These are phyloP conservation scores for Ascochyta viciae-villosae DNA, from an alignment of 2,329 filamentous ascomycete species.

Conservation along the genomic window DNA sequence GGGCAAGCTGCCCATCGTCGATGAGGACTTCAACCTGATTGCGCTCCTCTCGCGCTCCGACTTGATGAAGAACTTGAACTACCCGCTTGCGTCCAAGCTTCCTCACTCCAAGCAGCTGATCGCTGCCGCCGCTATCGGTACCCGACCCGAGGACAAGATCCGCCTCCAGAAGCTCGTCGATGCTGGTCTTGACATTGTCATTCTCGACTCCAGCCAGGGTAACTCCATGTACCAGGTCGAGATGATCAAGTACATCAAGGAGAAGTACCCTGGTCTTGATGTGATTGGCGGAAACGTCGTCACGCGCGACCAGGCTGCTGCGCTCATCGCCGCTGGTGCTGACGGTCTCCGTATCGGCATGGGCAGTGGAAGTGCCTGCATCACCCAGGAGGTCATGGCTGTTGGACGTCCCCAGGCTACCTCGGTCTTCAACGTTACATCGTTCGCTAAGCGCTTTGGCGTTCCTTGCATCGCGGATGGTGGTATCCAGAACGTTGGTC, in stretches of 20 bases:
- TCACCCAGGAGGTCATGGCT: slow-evolving; percentile 99
- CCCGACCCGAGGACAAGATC: slow-evolving; percentile 88
- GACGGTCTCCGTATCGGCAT: slow-evolving; percentile 98
- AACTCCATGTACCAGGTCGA: slow-evolving; percentile 99
- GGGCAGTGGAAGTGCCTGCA: slow-evolving; percentile 97
- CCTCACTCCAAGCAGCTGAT: slow-evolving; percentile 97
- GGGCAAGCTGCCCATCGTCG: slow-evolving; percentile 94
- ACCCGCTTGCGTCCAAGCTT: slow-evolving; percentile 94
- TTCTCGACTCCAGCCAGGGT: slow-evolving; percentile 95
- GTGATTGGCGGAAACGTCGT: slow-evolving; percentile 99
- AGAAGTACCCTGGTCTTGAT: slow-evolving; percentile 82
- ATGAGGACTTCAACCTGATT: slow-evolving; percentile 78
- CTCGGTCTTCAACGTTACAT: slow-evolving; percentile 86
- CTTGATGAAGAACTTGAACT: slow-evolving; percentile 98
- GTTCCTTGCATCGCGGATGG: slow-evolving; percentile 98
- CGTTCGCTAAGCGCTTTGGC: slow-evolving; percentile 90
- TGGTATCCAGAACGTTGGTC: slow-evolving; percentile 96
- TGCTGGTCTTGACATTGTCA: slow-evolving; percentile 91
- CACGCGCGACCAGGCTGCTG: slow-evolving; percentile 92
- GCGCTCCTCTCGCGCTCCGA: slow-evolving; percentile 68
- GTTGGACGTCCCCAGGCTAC: slow-evolving; percentile 96
- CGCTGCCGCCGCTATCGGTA: slow-evolving; percentile 93
- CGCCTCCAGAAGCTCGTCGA: slow-evolving; percentile 89
- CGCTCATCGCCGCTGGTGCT: slow-evolving; percentile 89
- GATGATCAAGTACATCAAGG: slow-evolving; percentile 97